A percentile compares a stretch with the other conserved stretches of the same genome.
These are phyloP conservation scores for Blastosporella zonata DNA, from an alignment of 1,284 basidiomycete species.

Conservation along the genomic window DNA sequence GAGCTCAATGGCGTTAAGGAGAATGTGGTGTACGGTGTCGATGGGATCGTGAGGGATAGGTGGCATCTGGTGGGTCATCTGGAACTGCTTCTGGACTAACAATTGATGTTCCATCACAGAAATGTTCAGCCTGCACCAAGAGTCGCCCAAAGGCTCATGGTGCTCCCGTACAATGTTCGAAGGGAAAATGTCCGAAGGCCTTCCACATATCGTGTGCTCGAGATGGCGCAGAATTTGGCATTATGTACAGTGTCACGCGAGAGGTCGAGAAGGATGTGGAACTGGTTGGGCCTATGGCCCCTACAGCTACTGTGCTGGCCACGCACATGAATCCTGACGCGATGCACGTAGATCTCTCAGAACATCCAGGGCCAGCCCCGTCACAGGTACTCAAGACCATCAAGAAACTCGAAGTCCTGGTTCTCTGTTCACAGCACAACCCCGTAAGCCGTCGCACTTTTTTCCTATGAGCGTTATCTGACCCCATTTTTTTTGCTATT, in stretches of 20 bases:
- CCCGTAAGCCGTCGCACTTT: conserved; percentile 59
- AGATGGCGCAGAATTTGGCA: conserved; percentile 47
- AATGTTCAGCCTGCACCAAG: conserved; percentile 83
- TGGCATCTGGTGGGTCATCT: conserved; percentile 73
- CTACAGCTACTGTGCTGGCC: neutral
- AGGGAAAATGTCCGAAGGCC: conserved; percentile 89
- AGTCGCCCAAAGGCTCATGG: conserved; percentile 70
- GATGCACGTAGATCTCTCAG: conserved; percentile 26
- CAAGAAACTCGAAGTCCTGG: conserved; percentile 68
- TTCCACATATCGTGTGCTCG: conserved; percentile 92
- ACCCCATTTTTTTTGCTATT: conserved; percentile 4
- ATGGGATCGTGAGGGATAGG: conserved; percentile 82
- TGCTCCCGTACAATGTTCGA: conserved; percentile 91
- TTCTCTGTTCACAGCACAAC: conserved; percentile 80
- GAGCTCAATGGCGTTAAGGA: conserved; percentile 44
- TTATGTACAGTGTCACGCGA: conserved; percentile 59
- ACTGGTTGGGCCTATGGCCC: conserved; percentile 40
- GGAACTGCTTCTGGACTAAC: neutral
- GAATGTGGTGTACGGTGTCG: conserved; percentile 74
- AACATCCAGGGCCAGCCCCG: conserved; percentile 15
- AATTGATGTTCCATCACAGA: conserved; percentile 42
- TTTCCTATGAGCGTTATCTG: conserved; percentile 2
- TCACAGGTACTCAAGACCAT: conserved; percentile 58
- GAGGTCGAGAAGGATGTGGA: conserved; percentile 80
- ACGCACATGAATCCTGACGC: conserved; percentile 16